These are phyloP conservation scores for Oldenlandia corymbosa DNA, from an alignment of 257 asterid genomes.

Conservation along the genomic window DNA sequence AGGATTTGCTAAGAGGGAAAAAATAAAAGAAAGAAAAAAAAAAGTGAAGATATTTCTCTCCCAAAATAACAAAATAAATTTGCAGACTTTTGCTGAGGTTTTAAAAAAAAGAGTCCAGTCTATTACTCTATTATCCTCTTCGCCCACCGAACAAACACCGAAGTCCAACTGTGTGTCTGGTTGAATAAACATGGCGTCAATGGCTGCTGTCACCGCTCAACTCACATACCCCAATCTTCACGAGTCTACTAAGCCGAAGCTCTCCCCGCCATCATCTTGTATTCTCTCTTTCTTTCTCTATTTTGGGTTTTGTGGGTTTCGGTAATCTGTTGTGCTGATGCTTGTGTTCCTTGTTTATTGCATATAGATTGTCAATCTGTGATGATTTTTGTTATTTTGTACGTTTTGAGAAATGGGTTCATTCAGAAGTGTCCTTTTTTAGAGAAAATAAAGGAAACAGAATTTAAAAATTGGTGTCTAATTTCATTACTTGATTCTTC, in stretches of 20 bases:
- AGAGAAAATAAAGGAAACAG: too few relatives aligned
- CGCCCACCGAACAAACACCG: conserved; percentile 2
- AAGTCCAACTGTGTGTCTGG: neutral
- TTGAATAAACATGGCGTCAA: conserved; percentile 16
- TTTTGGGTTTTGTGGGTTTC: neutral
- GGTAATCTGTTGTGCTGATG: neutral
- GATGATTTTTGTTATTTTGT: neutral
- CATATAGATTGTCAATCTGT: neutral
- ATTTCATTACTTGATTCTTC: neutral
- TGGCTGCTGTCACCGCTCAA: conserved; percentile 21
- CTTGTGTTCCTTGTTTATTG: neutral
- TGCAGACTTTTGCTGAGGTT: too few relatives aligned
- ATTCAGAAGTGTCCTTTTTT: too few relatives aligned
- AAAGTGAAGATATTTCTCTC: too few relatives aligned
- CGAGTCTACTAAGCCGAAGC: conserved; percentile 15
- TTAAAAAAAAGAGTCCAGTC: too few relatives aligned
- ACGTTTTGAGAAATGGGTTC: too few relatives aligned
- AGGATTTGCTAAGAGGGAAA: too few relatives aligned
- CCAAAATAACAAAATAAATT: too few relatives aligned
- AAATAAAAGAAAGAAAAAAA: too few relatives aligned
- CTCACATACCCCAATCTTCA: conserved; percentile 12
- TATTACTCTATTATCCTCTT: conserved; percentile 11
- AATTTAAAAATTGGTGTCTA: too few relatives aligned
- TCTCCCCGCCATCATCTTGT: conserved; percentile 14
- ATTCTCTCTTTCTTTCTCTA: conserved; percentile 6